These are phyloP conservation scores for Caloboletus firmus DNA, from an alignment of 1,284 basidiomycete species.

Conservation along the genomic window DNA sequence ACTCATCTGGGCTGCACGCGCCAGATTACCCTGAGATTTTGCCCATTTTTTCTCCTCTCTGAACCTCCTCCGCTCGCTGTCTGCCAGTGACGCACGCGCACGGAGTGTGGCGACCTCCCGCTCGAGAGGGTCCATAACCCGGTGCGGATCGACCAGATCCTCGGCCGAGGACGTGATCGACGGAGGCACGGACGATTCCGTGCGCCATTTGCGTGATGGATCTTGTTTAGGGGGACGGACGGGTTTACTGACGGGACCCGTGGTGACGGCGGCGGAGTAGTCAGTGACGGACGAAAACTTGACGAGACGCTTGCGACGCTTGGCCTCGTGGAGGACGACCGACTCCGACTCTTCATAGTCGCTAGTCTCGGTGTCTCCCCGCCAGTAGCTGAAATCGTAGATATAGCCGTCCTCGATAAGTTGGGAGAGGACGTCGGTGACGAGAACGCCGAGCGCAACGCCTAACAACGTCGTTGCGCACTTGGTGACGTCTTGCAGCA, in stretches of 20 bases:
- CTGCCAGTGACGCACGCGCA: conserved; percentile 73
- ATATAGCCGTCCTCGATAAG: conserved; percentile 50
- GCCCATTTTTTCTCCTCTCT: conserved; percentile 86
- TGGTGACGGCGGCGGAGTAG: conserved; percentile 8
- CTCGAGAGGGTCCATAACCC: conserved; percentile 62
- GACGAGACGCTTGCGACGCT: conserved; percentile 33
- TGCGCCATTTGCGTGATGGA: conserved; percentile 33
- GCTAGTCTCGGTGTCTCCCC: conserved; percentile 25
- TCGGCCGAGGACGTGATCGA: conserved; percentile 59
- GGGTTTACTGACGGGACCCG: conserved; percentile 22
- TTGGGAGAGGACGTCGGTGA: conserved; percentile 65
- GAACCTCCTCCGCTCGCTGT: conserved; percentile 75
- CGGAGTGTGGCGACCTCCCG: conserved; percentile 69
- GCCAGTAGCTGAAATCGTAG: conserved; percentile 17
- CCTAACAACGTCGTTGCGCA: conserved; percentile 60
- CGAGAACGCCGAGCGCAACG: conserved; percentile 60
- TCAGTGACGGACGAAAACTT: conserved; percentile 35
- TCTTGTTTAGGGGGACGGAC: conserved; percentile 33
- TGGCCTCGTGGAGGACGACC: conserved; percentile 15
- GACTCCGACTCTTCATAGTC: conserved; percentile 15
- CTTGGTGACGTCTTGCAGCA: conserved; percentile 51
- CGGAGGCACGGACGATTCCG: conserved; percentile 30
- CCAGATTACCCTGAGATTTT: conserved; percentile 67
- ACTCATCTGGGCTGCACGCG: conserved; percentile 71
- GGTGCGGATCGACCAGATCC: conserved; percentile 56